These are phyloP conservation scores for Aspergillus pseudotamarii DNA, from an alignment of 2,329 filamentous ascomycete species.

Conservation along the genomic window DNA sequence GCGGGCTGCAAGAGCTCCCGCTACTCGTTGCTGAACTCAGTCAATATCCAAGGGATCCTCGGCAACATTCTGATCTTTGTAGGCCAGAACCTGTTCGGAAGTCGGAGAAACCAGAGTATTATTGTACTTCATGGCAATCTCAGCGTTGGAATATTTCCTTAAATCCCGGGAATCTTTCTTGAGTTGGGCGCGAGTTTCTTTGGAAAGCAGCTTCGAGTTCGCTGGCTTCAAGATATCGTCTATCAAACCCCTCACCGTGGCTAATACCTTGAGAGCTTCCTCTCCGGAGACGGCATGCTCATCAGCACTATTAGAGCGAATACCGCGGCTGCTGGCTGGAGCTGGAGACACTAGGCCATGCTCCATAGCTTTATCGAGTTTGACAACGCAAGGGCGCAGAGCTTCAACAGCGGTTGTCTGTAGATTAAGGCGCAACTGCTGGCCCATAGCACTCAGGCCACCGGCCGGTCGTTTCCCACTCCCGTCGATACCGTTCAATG, in stretches of 20 bases:
- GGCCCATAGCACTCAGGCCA: constrained; percentile 28
- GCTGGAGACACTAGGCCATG: constrained; percentile 13
- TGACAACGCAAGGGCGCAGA: constrained; percentile 31
- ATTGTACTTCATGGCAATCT: constrained; percentile 20
- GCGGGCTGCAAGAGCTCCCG: neutral
- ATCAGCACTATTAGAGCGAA: constrained; percentile 14
- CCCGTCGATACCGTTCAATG: constrained; percentile 29
- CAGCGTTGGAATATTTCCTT: constrained; percentile 33
- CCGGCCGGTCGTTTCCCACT: constrained; percentile 12
- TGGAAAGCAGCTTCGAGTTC: constrained; percentile 25
- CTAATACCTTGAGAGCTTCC: constrained; percentile 26
- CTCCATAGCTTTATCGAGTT: constrained; percentile 34
- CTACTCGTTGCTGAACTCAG: neutral
- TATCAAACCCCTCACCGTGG: constrained; percentile 35
- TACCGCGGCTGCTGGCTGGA: constrained; percentile 7
- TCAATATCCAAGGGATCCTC: neutral
- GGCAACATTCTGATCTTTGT: constrained; percentile 14
- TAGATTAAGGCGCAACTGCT: constrained; percentile 30
- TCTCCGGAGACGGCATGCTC: constrained; percentile 28
- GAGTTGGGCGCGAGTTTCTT: constrained; percentile 26
- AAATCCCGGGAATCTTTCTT: constrained; percentile 30
- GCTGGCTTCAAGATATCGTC: constrained; percentile 37
- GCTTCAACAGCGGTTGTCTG: constrained; percentile 24
- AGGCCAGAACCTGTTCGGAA: constrained; percentile 24
- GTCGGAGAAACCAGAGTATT: constrained; percentile 25